Conservation (phyloP, 176 grass and related monocot genomes). For the Chrysopogon serrulatus region DNA sequence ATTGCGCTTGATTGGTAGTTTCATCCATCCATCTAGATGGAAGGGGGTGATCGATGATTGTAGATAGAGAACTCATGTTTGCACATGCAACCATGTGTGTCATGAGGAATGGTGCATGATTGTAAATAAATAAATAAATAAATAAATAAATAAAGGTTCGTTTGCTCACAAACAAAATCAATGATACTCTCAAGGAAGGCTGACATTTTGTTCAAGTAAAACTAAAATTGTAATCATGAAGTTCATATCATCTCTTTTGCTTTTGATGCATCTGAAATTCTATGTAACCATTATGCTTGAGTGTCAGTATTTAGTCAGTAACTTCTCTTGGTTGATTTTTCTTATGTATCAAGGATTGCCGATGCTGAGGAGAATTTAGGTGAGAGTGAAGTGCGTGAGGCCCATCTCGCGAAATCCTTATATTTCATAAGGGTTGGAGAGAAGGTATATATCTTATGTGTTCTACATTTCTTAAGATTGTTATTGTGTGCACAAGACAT, state of each 20-base stretch:
- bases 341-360: conserved; percentile 60
- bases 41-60: background rate
- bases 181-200: background rate
- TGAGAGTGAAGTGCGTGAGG: conserved; percentile 99
- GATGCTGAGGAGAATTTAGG: conserved; percentile 99
- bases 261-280: background rate
- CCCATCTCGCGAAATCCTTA: conserved; percentile 91
- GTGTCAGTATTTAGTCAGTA: background rate
- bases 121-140: background rate
- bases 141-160: background rate
- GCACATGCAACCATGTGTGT: background rate
- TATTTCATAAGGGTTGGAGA: conserved; percentile 84
- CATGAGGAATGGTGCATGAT: background rate
- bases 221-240: background rate
- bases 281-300: conserved; percentile 1
- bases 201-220: background rate
- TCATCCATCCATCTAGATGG: background rate
- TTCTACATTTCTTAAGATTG: background rate
- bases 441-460: conserved; percentile 48
- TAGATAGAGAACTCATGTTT: background rate
- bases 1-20: background rate
- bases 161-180: background rate
- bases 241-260: background rate
- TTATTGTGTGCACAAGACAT: background rate
- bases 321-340: conserved; percentile 4